These are phyloP conservation scores for Chenopodium suecicum DNA, from an alignment of 148 eudicot genomes.

Conservation along the genomic window DNA sequence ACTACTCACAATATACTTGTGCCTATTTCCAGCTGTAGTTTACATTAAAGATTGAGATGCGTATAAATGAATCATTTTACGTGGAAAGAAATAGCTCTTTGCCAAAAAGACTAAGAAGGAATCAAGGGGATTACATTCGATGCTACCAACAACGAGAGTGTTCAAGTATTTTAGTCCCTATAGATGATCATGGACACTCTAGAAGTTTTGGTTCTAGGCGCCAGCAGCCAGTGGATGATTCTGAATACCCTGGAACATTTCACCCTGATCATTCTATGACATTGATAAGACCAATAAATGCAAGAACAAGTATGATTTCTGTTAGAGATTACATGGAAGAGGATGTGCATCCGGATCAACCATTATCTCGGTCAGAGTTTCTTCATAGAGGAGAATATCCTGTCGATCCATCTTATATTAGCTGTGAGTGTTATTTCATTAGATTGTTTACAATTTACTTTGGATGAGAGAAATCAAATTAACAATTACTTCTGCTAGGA, in stretches of 20 bases:
- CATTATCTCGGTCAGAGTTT: too few relatives aligned
- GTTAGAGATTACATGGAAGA: background rate
- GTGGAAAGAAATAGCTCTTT: background rate
- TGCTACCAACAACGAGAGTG: background rate
- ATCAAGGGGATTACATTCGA: background rate
- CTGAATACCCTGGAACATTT: conserved; percentile 4
- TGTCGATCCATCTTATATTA: too few relatives aligned
- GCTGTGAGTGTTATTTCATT: background rate
- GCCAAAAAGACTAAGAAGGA: conserved; percentile 3
- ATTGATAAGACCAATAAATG: background rate
- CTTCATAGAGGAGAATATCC: too few relatives aligned
- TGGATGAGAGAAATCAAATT: too few relatives aligned
- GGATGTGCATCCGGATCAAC: background rate
- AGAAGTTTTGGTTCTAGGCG: background rate
- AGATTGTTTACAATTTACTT: background rate
- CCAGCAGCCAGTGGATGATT: background rate
- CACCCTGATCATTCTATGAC: background rate
- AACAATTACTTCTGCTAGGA: too few relatives aligned
- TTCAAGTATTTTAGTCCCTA: background rate
- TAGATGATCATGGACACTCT: background rate
- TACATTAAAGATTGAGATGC: background rate
- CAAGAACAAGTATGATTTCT: background rate
- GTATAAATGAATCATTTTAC: too few relatives aligned
- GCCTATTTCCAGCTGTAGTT: background rate
- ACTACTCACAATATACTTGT: background rate